Base-by-base conservation (phyloP, 805 yeast species). In the Lachancea dasiensis region DNA sequence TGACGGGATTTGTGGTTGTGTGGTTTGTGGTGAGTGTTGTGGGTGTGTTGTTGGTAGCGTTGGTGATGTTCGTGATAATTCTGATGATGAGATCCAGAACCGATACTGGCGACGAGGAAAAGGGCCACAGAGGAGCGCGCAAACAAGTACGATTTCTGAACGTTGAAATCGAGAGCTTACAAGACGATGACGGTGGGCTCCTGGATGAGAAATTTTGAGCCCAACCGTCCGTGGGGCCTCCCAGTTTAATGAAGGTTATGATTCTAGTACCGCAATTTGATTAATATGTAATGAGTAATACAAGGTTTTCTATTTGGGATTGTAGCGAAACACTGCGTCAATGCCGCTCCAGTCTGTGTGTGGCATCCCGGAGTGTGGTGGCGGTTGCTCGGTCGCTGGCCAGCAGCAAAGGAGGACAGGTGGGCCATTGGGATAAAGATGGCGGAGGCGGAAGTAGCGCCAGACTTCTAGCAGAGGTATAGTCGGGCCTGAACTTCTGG, bases 391-490 rank as follows among this genome's bases (percentile, higher is more conserved):
- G 22, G 33, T 28, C 34, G 26, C 34, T 28, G 10, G 37, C 41
- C 29, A 25, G 19, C 36, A 25, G 27, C 18, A 38, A 30, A 2
- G 41, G 36, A 3, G 41, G 41, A 15, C 30, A 25, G 19, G 39
- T 8, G 10, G 37, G 23, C 36, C 41, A 38, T n/a, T 19, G 33
- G 26, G 40, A 28, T 22, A 43, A 28, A n/a, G 44, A 25, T 5
- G 32, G 29, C 19, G 49, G 47, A 10, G 47, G 45, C 21, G 47
- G 42, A 5, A 39, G 41, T 32, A 36, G 31, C 15, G 30, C 39
- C 13, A 23, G 13, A 4, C 19, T 23, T 24, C 35, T 25, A 3
- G 39, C 29, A 6, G 26, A 17, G 13, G 40, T n/a, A 28, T 31
- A 37, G 27, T 37, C 36, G 10, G 36, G 40, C 11, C 17, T 14